Conservation (phyloP, 1,139 yeast species). For the Diutina mesorugosa region DNA sequence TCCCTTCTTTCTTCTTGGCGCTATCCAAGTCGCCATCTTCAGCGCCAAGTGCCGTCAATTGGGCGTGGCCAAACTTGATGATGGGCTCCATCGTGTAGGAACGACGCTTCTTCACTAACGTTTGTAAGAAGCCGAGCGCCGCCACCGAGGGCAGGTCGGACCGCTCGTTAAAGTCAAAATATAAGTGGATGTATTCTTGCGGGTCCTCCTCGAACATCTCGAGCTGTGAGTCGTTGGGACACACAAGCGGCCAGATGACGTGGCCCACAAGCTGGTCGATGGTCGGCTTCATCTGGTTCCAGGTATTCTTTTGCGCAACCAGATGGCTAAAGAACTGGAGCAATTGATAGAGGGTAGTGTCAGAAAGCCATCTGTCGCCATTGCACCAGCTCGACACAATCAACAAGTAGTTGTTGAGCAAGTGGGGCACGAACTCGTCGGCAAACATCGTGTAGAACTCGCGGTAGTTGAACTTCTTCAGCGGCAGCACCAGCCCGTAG, state of each 20-base stretch:
- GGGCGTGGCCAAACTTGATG: constrained; percentile 49
- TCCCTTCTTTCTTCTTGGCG: constrained; percentile 71
- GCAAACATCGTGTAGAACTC: constrained; percentile 36
- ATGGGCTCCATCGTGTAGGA: constrained; percentile 51
- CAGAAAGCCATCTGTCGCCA: constrained; percentile 54
- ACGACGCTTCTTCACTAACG: constrained; percentile 56
- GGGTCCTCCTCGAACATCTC: constrained; percentile 85
- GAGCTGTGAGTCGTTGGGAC: constrained; percentile 57
- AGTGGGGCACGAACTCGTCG: constrained; percentile 57
- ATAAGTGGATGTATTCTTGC: constrained; percentile 74
- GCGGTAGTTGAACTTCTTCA: constrained; percentile 37
- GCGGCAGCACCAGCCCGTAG: constrained; percentile 44
- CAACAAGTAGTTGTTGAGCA: constrained; percentile 48
- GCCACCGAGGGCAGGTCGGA: constrained; percentile 55
- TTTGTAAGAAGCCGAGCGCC: constrained; percentile 47
- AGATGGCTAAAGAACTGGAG: constrained; percentile 63
- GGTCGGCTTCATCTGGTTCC: constrained; percentile 63
- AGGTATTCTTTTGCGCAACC: constrained; percentile 52
- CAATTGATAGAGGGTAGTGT: constrained; percentile 52
- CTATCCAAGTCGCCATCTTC: constrained; percentile 36
- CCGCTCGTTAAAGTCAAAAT: constrained; percentile 55
- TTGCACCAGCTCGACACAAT: constrained; percentile 68
- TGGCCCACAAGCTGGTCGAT: constrained; percentile 52
- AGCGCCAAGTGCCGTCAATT: constrained; percentile 23
- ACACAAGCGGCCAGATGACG: constrained; percentile 66